A percentile compares a stretch with the other conserved stretches of the same genome.
phyloP scores from a whole-genome alignment of 192 early-diverging fungal species.

The Coemansia asiatica region DNA sequence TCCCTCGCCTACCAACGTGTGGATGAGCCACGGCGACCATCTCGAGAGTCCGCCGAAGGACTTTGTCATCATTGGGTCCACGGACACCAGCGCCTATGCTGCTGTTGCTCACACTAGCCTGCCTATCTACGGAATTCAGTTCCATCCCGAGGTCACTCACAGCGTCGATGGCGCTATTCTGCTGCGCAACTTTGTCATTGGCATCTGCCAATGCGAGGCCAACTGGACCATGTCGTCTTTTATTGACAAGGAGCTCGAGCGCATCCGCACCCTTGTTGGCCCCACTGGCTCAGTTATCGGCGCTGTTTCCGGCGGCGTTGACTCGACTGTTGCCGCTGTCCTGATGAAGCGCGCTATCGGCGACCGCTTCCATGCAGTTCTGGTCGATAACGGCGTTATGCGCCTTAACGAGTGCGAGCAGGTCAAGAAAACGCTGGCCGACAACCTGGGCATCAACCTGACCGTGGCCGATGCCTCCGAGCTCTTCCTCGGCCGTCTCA shows the following conservation, averaged over 20 bases:
- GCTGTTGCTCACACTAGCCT: conserved; percentile 81
- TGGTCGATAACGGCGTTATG: conserved; percentile 99
- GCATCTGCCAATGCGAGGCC: conserved; percentile 78
- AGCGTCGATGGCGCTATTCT: conserved; percentile 79
- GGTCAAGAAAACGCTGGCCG: conserved; percentile 80
- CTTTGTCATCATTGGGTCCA: conserved; percentile 85
- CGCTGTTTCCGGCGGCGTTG: conserved; percentile 96
- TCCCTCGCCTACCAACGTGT: conserved; percentile 65
- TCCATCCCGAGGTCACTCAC: conserved; percentile 99
- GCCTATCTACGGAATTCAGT: conserved; percentile 93
- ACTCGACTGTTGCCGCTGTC: conserved; percentile 93
- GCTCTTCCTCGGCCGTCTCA: conserved; percentile 80
- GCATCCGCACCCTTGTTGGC: conserved; percentile 89
- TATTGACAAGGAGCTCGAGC: conserved; percentile 95
- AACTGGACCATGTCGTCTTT: conserved; percentile 98
- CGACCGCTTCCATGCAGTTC: conserved; percentile 95
- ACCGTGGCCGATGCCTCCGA: conserved; percentile 87
- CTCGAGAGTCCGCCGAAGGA: conserved; percentile 74
- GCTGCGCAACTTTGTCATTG: conserved; percentile 91
- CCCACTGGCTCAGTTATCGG: conserved; percentile 91
- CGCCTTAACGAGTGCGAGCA: conserved; percentile 90
- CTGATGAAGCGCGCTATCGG: conserved; percentile 98
- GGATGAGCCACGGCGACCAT: conserved; percentile 99
- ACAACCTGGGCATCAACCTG: conserved; percentile 94
- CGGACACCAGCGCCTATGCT: conserved; percentile 84